Evolutionary conservation across 768 basidiomycete species (phyloP).

Genomic region (Macrolepiota fuliginosa): DNA sequence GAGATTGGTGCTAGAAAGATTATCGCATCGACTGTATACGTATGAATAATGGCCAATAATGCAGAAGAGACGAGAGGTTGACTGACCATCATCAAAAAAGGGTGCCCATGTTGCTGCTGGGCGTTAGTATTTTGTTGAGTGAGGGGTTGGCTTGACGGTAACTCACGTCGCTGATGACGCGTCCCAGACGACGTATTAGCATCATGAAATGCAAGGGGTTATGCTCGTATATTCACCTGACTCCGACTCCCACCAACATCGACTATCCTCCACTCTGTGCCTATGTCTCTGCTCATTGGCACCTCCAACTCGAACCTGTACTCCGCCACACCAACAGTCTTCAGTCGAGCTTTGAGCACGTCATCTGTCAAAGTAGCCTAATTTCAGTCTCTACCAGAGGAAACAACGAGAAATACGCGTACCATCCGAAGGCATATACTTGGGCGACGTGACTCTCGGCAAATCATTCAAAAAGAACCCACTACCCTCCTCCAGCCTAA

Average conservation of each 20-base stretch:
- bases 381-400: background rate
- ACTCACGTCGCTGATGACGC: constrained; percentile 23
- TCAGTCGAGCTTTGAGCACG: constrained; percentile 72
- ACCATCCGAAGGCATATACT: constrained; percentile 73
- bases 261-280: constrained; percentile 72
- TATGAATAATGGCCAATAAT: background rate
- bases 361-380: constrained; percentile 48
- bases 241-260: constrained; percentile 78
- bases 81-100: constrained; percentile 63
- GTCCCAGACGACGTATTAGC: background rate
- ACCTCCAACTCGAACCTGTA: constrained; percentile 80
- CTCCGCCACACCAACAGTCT: constrained; percentile 77
- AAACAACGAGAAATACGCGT: constrained; percentile 10
- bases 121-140: background rate
- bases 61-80: constrained; percentile 4
- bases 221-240: constrained; percentile 42
- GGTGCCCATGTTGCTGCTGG: constrained; percentile 60
- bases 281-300: constrained; percentile 47
- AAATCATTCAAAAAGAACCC: constrained; percentile 80
- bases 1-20: constrained; percentile 78
- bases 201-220: background rate
- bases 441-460: constrained; percentile 58
- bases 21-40: constrained; percentile 57
- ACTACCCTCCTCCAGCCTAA: constrained; percentile 67
- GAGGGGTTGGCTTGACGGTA: background rate